phyloP scores from a whole-genome alignment of 148 eudicot species.

The Rhododendron ferrugineum region DNA sequence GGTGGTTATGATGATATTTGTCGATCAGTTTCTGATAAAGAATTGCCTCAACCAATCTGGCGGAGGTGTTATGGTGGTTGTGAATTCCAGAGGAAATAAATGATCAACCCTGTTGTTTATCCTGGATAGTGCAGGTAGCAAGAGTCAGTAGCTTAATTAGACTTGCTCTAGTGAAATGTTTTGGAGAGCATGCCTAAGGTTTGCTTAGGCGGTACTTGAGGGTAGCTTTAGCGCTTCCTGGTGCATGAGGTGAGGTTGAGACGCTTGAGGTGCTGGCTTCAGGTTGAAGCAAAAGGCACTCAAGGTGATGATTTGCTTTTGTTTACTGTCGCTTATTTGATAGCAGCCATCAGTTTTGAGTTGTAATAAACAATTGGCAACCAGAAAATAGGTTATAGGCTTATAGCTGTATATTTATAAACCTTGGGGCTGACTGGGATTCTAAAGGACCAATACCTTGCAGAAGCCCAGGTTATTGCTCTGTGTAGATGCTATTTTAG shows the following conservation, averaged over 20 bases:
- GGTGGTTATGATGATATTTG: background rate
- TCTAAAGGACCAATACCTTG: background rate
- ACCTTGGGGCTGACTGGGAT: background rate
- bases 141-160: background rate
- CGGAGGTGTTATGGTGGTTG: background rate
- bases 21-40: background rate
- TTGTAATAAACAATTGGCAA: background rate
- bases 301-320: background rate
- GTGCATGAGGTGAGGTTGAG: background rate
- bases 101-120: slow-evolving; percentile 1
- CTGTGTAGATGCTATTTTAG: background rate
- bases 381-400: background rate
- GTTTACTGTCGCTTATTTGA: background rate
- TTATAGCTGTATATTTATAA: background rate
- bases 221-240: background rate
- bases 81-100: background rate
- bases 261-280: background rate
- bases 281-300: background rate
- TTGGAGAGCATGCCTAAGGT: background rate
- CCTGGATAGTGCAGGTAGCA: background rate
- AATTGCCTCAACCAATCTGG: slow-evolving; percentile 1
- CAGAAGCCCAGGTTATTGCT: background rate
- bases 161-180: background rate
- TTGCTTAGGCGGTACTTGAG: background rate
- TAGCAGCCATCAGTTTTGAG: background rate